These are phyloP conservation scores for Periconia digitata DNA, from an alignment of 2,329 filamentous ascomycete genomes.

Conservation along the genomic window DNA sequence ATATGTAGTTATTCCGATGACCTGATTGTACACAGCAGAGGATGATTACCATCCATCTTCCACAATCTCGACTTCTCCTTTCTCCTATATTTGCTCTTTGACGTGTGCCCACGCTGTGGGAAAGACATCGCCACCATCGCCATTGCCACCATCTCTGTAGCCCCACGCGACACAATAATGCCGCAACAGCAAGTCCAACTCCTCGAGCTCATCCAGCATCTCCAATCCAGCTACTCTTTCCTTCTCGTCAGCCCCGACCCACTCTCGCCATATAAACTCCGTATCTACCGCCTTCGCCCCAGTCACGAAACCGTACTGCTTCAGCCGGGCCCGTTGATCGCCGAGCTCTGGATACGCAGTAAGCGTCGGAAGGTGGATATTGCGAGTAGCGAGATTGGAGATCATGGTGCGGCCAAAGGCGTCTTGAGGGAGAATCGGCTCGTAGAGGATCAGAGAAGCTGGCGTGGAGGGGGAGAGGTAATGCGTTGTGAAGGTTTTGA, in stretches of 20 bases:
- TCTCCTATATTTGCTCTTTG: slow-evolving; percentile 18
- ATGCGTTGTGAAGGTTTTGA: slow-evolving; percentile 48
- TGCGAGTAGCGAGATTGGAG: slow-evolving; percentile 78
- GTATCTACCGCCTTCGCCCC: slow-evolving; percentile 62
- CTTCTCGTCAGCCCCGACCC: slow-evolving; percentile 72
- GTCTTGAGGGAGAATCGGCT: slow-evolving; percentile 81
- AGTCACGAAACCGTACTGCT: slow-evolving; percentile 63
- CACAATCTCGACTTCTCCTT: too few relatives aligned
- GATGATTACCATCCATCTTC: too few relatives aligned
- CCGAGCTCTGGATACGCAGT: slow-evolving; percentile 67
- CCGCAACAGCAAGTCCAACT: slow-evolving; percentile 81
- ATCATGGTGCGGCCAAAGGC: slow-evolving; percentile 92
- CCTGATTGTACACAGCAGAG: too few relatives aligned
- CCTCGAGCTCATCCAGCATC: slow-evolving; percentile 92
- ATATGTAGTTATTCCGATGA: too few relatives aligned
- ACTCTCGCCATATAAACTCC: slow-evolving; percentile 73
- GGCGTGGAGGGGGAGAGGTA: slow-evolving; percentile 49
- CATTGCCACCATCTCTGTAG: slow-evolving; percentile 60
- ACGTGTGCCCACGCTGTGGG: slow-evolving; percentile 34
- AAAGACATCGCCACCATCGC: slow-evolving; percentile 26
- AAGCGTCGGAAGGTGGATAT: slow-evolving; percentile 83
- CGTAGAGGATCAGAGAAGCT: slow-evolving; percentile 75
- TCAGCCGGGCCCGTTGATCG: slow-evolving; percentile 70
- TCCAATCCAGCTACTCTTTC: slow-evolving; percentile 77
- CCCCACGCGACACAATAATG: slow-evolving; percentile 94